Evolutionary conservation across 345 rosid genomes (phyloP).

Genomic region (Ceriops tagal): DNA sequence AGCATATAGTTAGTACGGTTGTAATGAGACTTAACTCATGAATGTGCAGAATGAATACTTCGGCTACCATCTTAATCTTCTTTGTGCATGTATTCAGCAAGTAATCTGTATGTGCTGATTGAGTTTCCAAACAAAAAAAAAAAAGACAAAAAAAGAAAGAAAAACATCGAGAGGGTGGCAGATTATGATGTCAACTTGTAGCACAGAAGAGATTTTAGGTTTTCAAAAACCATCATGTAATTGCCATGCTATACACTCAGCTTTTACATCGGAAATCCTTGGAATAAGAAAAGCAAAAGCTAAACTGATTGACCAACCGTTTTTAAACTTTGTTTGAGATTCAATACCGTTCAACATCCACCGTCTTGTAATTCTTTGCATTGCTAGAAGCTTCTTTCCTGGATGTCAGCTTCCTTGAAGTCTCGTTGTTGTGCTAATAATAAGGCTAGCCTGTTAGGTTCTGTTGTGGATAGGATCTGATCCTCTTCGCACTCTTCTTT

Average conservation of each 20-base stretch:
- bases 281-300: conserved; percentile 11
- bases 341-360: conserved; percentile 14
- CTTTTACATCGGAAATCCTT: conserved; percentile 25
- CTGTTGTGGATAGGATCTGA: conserved; percentile 90
- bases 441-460: conserved; percentile 27
- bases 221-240: conserved; percentile 25
- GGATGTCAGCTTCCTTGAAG: conserved; percentile 23
- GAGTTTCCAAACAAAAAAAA: not conserved
- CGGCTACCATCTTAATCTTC: too few species aligned
- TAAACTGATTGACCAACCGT: conserved; percentile 38
- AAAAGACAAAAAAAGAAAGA: too few species aligned
- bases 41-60: too few species aligned
- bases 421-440: conserved; percentile 19
- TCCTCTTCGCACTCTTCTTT: conserved; percentile 71
- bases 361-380: conserved; percentile 23
- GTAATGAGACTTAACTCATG: too few species aligned
- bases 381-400: conserved; percentile 27
- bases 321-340: conserved; percentile 13
- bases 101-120: too few species aligned
- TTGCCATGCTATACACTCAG: conserved; percentile 40
- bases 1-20: too few species aligned
- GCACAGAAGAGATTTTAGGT: conserved; percentile 28
- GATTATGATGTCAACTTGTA: conserved; percentile 31
- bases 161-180: conserved; percentile 2
- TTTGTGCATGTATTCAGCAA: too few species aligned